Conservation (phyloP, 225 moss, liverwort and hornwort genomes). For the Pseudisothecium myosuroides region DNA sequence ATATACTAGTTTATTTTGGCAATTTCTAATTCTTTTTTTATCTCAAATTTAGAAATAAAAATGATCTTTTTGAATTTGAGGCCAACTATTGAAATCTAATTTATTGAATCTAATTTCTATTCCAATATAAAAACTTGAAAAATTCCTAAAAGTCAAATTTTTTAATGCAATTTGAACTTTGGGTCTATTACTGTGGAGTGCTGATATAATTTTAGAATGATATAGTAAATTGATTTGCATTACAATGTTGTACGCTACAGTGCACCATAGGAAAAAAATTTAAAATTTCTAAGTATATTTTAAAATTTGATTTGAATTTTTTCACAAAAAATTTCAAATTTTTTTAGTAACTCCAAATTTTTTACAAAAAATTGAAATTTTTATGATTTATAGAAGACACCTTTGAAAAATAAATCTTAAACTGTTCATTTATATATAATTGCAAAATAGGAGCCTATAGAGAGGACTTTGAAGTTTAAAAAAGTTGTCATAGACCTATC, state of each 20-base stretch:
- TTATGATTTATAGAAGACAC: background rate
- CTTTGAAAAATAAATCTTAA: background rate
- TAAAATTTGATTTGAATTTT: background rate
- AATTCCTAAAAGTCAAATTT: background rate
- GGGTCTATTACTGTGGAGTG: background rate
- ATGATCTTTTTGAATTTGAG: background rate
- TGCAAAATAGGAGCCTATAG: background rate
- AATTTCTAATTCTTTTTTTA: background rate
- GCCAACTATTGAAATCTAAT: fast-evolving
- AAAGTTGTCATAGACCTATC: fast-evolving
- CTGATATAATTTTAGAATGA: background rate
- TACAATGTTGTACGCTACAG: background rate
- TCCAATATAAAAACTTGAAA: background rate
- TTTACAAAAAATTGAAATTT: background rate
- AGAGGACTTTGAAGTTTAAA: background rate
- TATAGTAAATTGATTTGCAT: background rate
- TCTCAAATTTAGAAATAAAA: background rate
- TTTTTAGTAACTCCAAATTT: background rate
- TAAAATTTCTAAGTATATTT: background rate
- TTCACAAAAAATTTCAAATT: background rate
- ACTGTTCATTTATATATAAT: background rate
- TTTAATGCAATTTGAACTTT: background rate
- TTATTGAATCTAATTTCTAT: background rate
- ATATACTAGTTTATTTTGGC: fast-evolving
- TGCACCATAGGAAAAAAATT: background rate